phyloP scores from a whole-genome alignment of 75 land plant genomes.

The Sequoia sempervirens region DNA sequence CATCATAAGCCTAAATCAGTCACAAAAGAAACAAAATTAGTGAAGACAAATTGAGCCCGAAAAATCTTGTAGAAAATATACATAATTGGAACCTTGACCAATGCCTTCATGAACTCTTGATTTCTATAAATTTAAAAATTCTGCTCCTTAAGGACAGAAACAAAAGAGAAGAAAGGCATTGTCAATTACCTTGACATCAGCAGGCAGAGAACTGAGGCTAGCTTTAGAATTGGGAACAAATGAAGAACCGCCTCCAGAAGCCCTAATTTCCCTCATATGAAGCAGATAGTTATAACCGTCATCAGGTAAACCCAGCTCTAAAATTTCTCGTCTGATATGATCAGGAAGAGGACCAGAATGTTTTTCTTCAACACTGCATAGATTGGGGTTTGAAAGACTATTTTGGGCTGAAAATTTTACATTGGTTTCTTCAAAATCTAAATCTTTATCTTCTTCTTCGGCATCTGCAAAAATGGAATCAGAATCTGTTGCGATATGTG shows the following conservation, averaged over 20 bases:
- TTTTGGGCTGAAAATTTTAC: neutral
- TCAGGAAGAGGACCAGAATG: constrained; percentile 41
- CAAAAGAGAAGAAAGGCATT: neutral
- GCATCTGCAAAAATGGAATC: constrained; percentile 73
- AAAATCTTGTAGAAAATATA: neutral
- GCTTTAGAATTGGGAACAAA: constrained; percentile 52
- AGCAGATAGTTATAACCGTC: constrained; percentile 89
- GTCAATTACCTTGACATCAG: constrained; percentile 70
- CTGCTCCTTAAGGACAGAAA: neutral
- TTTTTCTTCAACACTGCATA: neutral
- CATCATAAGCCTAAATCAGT: constrained; percentile 72
- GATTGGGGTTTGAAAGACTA: neutral
- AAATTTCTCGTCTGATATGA: constrained; percentile 66
- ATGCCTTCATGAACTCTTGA: neutral
- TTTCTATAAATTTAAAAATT: neutral
- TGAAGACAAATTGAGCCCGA: neutral
- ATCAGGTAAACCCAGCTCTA: constrained; percentile 92
- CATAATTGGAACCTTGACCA: neutral
- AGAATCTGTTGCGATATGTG: constrained; percentile 6
- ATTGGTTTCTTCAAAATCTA: neutral
- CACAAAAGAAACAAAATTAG: neutral
- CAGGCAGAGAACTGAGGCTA: constrained; percentile 40
- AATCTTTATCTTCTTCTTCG: constrained; percentile 18
- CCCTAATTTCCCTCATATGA: constrained; percentile 74
- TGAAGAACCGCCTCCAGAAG: constrained; percentile 63